Conservation (phyloP, 441 rosid genomes). For the Manihot esculenta region DNA sequence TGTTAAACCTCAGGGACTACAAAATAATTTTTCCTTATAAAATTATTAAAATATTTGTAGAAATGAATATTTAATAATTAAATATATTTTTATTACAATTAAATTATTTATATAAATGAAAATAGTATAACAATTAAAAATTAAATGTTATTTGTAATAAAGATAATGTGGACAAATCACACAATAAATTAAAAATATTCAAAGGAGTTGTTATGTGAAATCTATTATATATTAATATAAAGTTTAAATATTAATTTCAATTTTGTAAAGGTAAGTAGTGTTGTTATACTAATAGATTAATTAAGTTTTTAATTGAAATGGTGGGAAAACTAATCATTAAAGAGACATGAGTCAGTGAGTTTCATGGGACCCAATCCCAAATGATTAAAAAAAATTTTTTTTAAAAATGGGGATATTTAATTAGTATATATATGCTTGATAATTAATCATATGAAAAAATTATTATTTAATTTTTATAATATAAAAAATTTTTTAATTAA, state of each 20-base stretch:
- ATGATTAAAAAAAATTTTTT: neutral
- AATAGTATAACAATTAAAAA: too few relatives aligned
- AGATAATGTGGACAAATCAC: neutral
- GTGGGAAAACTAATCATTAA: constrained; percentile 10
- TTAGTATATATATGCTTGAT: too few relatives aligned
- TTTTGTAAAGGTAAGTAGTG: neutral
- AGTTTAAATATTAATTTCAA: neutral
- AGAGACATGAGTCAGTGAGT: constrained; percentile 5
- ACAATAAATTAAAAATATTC: too few relatives aligned
- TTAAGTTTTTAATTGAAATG: neutral
- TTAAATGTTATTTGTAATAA: neutral
- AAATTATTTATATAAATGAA: too few relatives aligned
- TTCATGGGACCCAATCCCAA: neutral
- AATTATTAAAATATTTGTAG: too few relatives aligned
- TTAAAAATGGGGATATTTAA: neutral
- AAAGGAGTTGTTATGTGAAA: neutral
- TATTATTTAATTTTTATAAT: too few relatives aligned
- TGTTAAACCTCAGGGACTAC: too few relatives aligned
- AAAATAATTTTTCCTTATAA: too few relatives aligned
- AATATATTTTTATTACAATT: too few relatives aligned
- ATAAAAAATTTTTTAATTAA: too few relatives aligned
- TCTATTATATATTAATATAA: neutral
- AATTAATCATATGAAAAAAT: too few relatives aligned
- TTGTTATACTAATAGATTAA: neutral
- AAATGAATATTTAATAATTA: too few relatives aligned